Conservation (phyloP, 192 early-diverging fungal genomes). For the Backusella morwellensis region DNA sequence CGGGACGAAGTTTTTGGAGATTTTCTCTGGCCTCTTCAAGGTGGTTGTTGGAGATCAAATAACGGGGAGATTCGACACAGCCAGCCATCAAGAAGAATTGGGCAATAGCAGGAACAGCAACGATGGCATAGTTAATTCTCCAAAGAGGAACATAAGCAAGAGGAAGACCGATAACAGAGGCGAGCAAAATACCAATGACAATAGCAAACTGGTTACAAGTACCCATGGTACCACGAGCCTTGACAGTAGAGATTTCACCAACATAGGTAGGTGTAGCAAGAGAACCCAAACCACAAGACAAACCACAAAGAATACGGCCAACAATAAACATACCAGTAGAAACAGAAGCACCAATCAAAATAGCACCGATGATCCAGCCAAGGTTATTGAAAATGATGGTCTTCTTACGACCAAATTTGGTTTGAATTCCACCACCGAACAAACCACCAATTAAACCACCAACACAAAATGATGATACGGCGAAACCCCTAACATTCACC, state of each 20-base stretch:
- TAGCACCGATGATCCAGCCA: slow-evolving; percentile 61
- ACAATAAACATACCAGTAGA: slow-evolving; percentile 61
- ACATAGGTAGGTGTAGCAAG: slow-evolving; percentile 66
- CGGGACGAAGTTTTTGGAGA: slow-evolving; percentile 54
- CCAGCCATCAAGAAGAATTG: slow-evolving; percentile 61
- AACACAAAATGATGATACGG: slow-evolving; percentile 45
- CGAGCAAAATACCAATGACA: slow-evolving; percentile 75
- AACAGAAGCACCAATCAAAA: slow-evolving; percentile 62
- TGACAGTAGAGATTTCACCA: slow-evolving; percentile 74
- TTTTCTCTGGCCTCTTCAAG: slow-evolving; percentile 54
- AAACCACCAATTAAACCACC: slow-evolving; percentile 60
- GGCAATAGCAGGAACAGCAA: slow-evolving; percentile 55
- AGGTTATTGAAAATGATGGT: slow-evolving; percentile 68
- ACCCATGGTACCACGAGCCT: slow-evolving; percentile 67
- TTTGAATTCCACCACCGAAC: slow-evolving; percentile 45
- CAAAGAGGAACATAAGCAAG: slow-evolving; percentile 62
- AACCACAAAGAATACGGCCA: slow-evolving; percentile 73
- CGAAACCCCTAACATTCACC: slow-evolving; percentile 37
- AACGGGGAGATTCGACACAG: slow-evolving; percentile 80
- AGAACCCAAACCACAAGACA: slow-evolving; percentile 70
- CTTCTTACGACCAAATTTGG: slow-evolving; percentile 46
- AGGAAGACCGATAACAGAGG: slow-evolving; percentile 65
- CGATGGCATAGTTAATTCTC: slow-evolving; percentile 68
- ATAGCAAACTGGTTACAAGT: slow-evolving; percentile 76
- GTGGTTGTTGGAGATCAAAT: slow-evolving; percentile 62